Conservation (phyloP, 352 stramenopile genomes). For the Thraustotheca clavata region DNA sequence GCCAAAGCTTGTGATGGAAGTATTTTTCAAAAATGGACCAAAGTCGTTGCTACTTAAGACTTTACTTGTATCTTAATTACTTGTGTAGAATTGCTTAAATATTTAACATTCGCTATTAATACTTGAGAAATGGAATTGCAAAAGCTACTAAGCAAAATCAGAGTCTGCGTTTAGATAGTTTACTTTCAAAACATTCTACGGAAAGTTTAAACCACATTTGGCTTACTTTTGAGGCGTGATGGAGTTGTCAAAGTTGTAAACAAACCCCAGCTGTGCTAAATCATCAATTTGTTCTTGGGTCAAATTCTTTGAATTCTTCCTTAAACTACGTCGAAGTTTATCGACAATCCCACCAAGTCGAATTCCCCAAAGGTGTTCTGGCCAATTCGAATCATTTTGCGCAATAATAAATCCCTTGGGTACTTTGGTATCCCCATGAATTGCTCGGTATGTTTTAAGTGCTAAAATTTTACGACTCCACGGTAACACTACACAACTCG, state of each 20-base stretch:
- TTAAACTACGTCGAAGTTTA: not conserved
- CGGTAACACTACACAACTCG: not conserved
- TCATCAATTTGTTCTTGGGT: not conserved
- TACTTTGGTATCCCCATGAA: conserved; percentile 25
- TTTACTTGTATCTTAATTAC: no score
- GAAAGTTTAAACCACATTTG: no score
- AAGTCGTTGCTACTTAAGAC: no score
- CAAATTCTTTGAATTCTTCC: not conserved
- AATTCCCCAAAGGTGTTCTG: conserved; percentile 1
- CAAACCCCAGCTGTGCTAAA: not conserved
- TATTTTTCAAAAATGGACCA: no score
- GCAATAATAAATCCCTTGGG: conserved; percentile 26
- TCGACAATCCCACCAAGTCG: not conserved
- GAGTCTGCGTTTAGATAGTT: no score
- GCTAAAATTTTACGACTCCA: conserved; percentile 7
- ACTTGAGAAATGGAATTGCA: no score
- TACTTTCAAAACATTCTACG: no score
- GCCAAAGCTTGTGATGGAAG: no score
- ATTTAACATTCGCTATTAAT: no score
- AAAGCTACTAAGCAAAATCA: no score
- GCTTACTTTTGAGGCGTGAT: no score
- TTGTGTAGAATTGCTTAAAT: no score
- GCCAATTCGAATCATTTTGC: conserved; percentile 26
- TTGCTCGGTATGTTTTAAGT: conserved; percentile 11
- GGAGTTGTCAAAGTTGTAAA: not conserved